Conservation (phyloP, 495 filamentous ascomycete genomes). For the Podospora tetraspora region DNA sequence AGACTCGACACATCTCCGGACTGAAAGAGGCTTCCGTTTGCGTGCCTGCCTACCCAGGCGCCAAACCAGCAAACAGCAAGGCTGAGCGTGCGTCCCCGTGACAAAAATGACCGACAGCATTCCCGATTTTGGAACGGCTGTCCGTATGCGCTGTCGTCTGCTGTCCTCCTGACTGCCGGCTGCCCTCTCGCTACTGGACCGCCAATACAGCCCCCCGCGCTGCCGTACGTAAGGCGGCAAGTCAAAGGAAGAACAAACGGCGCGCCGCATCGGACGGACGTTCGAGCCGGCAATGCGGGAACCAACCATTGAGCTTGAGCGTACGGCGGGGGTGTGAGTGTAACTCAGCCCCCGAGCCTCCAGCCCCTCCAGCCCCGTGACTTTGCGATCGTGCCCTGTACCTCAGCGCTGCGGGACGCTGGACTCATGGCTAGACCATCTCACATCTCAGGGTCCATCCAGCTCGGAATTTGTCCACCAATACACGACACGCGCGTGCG, state of each 20-base stretch:
- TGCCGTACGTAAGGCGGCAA: background rate
- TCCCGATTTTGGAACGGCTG: background rate
- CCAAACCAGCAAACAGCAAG: slow-evolving; percentile 1
- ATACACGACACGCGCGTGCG: background rate
- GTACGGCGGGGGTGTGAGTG: background rate
- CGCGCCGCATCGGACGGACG: background rate
- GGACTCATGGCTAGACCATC: background rate
- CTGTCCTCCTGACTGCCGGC: slow-evolving; percentile 5
- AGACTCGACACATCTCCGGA: background rate
- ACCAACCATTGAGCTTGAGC: background rate
- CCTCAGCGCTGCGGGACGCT: background rate
- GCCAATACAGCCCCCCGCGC: background rate
- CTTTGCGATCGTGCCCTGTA: background rate
- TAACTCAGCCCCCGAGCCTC: background rate
- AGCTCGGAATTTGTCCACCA: background rate
- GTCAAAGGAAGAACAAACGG: background rate
- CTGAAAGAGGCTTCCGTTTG: background rate
- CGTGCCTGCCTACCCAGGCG: background rate
- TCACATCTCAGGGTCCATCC: background rate
- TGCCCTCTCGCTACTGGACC: background rate
- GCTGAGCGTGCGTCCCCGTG: slow-evolving; percentile 1
- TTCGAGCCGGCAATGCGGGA: background rate
- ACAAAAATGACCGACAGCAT: background rate
- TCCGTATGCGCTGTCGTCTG: background rate
- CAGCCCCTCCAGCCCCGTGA: background rate